A percentile compares a stretch with the other conserved stretches of the same genome.
These are phyloP conservation scores for Penicillium crystallinum DNA, from an alignment of 495 filamentous ascomycete genomes.

Conservation along the genomic window DNA sequence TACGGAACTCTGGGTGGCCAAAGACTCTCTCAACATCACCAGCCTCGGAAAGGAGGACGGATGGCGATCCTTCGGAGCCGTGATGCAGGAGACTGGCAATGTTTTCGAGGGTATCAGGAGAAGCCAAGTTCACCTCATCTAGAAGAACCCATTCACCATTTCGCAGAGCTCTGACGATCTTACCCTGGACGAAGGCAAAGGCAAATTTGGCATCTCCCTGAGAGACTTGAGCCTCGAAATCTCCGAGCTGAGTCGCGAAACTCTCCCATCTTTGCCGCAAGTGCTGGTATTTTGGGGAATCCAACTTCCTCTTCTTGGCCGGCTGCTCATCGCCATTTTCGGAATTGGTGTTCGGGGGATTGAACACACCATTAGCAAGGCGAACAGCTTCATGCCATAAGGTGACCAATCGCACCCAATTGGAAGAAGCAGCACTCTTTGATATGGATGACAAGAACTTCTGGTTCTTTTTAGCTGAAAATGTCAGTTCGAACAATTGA, in stretches of 20 bases:
- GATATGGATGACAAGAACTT: conserved; percentile 73
- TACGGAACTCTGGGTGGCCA: conserved; percentile 88
- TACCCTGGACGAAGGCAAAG: conserved; percentile 93
- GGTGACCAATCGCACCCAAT: conserved; percentile 77
- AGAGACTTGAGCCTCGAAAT: conserved; percentile 76
- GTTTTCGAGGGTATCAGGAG: conserved; percentile 89
- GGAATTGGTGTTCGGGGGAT: conserved; percentile 31
- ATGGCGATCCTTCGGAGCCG: conserved; percentile 60
- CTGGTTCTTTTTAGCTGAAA: conserved; percentile 79
- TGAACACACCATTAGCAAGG: conserved; percentile 71
- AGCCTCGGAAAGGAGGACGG: conserved; percentile 83
- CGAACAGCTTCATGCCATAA: conserved; percentile 86
- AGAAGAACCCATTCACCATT: conserved; percentile 98
- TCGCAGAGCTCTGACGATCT: conserved; percentile 82
- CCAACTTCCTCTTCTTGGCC: conserved; percentile 76
- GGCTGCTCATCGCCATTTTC: conserved; percentile 52
- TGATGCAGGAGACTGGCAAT: conserved; percentile 79
- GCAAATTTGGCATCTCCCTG: conserved; percentile 78
- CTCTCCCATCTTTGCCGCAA: conserved; percentile 72
- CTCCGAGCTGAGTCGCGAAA: conserved; percentile 69
- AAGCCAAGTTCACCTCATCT: conserved; percentile 95
- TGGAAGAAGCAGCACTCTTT: conserved; percentile 71
- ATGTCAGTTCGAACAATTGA: conserved; percentile 77
- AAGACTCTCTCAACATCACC: conserved; percentile 83
- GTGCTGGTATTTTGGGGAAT: conserved; percentile 58